Evolutionary conservation across 1,139 yeast species (phyloP), one percentile per base, ranked within the genome.

Genomic region (Torulaspora pretoriensis): DNA sequence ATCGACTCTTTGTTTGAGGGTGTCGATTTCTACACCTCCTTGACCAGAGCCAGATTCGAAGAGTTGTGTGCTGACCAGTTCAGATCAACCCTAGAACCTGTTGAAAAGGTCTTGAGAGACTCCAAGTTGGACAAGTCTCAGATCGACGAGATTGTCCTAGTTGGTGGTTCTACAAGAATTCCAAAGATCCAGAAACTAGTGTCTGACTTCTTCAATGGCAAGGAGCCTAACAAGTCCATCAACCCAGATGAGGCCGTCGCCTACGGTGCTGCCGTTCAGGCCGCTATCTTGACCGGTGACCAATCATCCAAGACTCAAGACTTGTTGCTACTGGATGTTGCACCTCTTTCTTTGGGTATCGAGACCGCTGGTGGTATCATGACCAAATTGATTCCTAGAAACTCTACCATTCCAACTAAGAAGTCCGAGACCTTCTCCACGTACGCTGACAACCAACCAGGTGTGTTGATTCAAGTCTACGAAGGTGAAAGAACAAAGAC

Each of bases 401-500:
- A 90, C 77, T 84, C 97, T 46, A 87, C 96, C 55, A 92, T 90
- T 62, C 97, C 97, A 71, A 88, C 97, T 61, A 85, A 86, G 75
- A 90, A 90, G 75, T 86, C 96, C 40, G 96, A 90, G 77, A 87
- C 87, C 59, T 90, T 90, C 81, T 88, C 97, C 48, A 89, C 97
- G 51, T 94, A 92, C 61, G 95, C 92, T 59, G 97, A 90, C 72
- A 90, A 90, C 78, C 97, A 90, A 74, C 95, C 95, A 57, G 90
- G 95, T 68, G 97, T 90, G 54, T 77, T 88, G 71, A 90, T 90
- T 70, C 96, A 89, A 75, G 96, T 90, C 50, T 90, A 73, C 67
- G 97, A 90, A 74, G 97, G 97, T 78, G 97, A 90, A 75, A 87
- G 97, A 74, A 85, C 96, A 48, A 78, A 86, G 76, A 88, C 95